Conservation (phyloP, 768 basidiomycete genomes). For the Termitomyces eurrhizus region DNA sequence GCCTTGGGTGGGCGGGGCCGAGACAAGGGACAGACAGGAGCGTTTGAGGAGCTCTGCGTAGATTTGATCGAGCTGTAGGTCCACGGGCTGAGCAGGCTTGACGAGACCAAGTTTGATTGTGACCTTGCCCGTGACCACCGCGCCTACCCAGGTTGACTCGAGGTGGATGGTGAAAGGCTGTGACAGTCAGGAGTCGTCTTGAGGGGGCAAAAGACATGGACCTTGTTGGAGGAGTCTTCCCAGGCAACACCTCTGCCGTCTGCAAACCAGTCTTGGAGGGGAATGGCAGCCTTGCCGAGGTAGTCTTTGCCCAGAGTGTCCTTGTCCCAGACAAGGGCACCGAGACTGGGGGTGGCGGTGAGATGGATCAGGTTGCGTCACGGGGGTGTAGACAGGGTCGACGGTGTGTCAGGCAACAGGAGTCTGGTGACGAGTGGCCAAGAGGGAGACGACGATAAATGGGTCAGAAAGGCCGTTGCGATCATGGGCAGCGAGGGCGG, state of each 20-base stretch:
- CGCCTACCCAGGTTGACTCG: conserved; percentile 38
- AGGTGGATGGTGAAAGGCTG: conserved; percentile 25
- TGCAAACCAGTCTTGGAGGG: conserved; percentile 79
- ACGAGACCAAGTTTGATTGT: conserved; percentile 47
- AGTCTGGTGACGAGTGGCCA: conserved; percentile 61
- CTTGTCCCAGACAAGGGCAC: conserved; percentile 90
- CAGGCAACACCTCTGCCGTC: conserved; percentile 42
- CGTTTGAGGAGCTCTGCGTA: conserved; percentile 62
- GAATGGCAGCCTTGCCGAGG: conserved; percentile 80
- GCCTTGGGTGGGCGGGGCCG: conserved; percentile 80
- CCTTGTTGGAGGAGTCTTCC: conserved; percentile 65
- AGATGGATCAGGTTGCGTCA: conserved; percentile 84
- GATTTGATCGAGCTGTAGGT: conserved; percentile 55
- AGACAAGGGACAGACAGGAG: conserved; percentile 63
- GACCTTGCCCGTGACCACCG: conserved; percentile 36
- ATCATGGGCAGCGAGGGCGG: conserved; percentile 57
- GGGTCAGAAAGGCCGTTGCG: conserved; percentile 73
- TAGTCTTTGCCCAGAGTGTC: conserved; percentile 91
- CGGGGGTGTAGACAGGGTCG: conserved; percentile 61
- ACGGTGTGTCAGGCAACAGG: conserved; percentile 72
- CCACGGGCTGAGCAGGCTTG: conserved; percentile 36
- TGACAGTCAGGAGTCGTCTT: not conserved
- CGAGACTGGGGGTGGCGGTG: conserved; percentile 37
- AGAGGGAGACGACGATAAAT: conserved; percentile 57
- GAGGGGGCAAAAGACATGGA: conserved; percentile 28